These are phyloP conservation scores for Colletotrichum camelliae DNA, from an alignment of 2,329 filamentous ascomycete genomes.

Conservation along the genomic window DNA sequence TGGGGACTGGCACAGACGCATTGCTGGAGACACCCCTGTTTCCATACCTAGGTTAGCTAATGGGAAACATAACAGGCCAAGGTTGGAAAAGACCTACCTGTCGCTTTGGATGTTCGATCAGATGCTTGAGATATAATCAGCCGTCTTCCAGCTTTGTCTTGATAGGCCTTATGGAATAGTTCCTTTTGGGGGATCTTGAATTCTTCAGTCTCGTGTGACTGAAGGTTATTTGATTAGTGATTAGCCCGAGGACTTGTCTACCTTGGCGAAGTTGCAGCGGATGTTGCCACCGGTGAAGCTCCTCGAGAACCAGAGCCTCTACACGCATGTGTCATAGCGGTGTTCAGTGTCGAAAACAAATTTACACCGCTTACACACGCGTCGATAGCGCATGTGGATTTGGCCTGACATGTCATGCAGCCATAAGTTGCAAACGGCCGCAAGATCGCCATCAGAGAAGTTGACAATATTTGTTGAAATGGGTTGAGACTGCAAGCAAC, in stretches of 20 bases:
- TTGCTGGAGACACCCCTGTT: not conserved
- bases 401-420: not conserved
- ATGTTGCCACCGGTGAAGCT: not conserved
- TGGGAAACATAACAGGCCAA: not conserved
- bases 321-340: not conserved
- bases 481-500: not conserved
- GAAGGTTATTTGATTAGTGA: not conserved
- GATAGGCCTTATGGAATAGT: not conserved
- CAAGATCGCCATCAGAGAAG: not conserved
- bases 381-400: not conserved
- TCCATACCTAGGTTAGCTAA: not conserved
- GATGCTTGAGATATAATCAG: not conserved
- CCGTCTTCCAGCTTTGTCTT: not conserved
- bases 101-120: not conserved
- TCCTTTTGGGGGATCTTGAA: not conserved
- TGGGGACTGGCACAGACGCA: not conserved
- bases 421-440: not conserved
- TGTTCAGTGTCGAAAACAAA: not conserved
- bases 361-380: not conserved
- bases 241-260: not conserved
- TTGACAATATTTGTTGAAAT: not conserved
- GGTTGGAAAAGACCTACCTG: not conserved
- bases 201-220: not conserved
- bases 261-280: not conserved
- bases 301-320: not conserved